These are phyloP conservation scores for Coniosporium apollinis DNA, from an alignment of 495 filamentous ascomycete species.

Conservation along the genomic window DNA sequence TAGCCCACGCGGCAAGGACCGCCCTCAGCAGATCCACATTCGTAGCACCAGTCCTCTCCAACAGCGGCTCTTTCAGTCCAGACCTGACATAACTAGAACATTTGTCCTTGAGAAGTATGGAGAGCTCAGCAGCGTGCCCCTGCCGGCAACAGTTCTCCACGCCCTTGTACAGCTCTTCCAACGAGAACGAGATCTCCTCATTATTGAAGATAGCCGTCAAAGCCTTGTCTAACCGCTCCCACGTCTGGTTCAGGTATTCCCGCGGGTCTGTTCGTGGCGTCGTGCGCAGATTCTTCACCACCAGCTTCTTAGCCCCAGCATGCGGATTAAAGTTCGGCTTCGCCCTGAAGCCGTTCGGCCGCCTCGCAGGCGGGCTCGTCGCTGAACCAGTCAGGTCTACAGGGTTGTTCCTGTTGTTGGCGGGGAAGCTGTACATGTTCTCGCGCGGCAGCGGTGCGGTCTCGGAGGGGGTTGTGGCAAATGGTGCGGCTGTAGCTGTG, in stretches of 20 bases:
- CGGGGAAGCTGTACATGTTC: constrained; percentile 17
- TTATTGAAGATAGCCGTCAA: constrained; percentile 48
- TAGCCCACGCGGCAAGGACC: constrained; percentile 53
- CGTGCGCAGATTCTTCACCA: constrained; percentile 70
- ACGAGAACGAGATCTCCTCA: constrained; percentile 41
- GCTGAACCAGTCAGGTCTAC: constrained; percentile 13
- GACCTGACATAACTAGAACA: constrained; percentile 46
- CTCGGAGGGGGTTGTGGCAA: too few relatives aligned
- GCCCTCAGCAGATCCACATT: constrained; percentile 45
- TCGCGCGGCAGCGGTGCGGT: neutral
- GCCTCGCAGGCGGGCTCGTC: constrained; percentile 6
- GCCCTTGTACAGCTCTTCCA: constrained; percentile 78
- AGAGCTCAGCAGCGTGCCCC: constrained; percentile 47
- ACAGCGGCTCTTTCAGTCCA: constrained; percentile 36
- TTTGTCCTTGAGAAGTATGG: constrained; percentile 39
- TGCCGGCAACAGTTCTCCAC: constrained; percentile 80
- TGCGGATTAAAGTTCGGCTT: constrained; percentile 32
- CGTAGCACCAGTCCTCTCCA: constrained; percentile 31
- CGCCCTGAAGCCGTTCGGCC: constrained; percentile 4
- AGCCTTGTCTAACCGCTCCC: constrained; percentile 53
- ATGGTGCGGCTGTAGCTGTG: too few relatives aligned
- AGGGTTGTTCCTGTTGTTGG: constrained; percentile 4
- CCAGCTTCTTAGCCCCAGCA: constrained; percentile 58
- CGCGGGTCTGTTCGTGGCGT: constrained; percentile 39
- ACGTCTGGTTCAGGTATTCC: constrained; percentile 56